phyloP scores from a whole-genome alignment of 2,329 filamentous ascomycete genomes.

The Apiospora arundinis region DNA sequence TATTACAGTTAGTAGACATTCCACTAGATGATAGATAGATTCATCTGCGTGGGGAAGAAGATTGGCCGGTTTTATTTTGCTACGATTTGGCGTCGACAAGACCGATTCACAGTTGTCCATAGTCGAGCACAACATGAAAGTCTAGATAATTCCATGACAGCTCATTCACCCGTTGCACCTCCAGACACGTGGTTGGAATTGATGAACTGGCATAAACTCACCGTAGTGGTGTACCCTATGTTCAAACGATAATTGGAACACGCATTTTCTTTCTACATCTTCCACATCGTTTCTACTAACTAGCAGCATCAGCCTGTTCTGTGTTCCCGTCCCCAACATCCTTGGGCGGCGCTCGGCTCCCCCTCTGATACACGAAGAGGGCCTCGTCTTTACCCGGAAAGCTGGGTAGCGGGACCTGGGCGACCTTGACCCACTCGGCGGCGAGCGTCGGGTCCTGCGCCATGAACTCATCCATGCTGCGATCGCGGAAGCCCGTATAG shows the following conservation, averaged over 20 bases:
- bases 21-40: not conserved
- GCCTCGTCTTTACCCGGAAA: constrained; percentile 82
- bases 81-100: not conserved
- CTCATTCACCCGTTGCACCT: not conserved
- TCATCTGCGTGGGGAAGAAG: not conserved
- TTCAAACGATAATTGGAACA: not conserved
- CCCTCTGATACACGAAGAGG: constrained; percentile 68
- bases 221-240: not conserved
- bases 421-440: constrained; percentile 59
- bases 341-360: constrained; percentile 42
- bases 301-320: not conserved
- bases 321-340: not conserved
- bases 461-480: constrained; percentile 73
- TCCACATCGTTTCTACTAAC: not conserved
- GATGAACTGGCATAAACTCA: not conserved
- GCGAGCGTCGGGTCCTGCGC: constrained; percentile 54
- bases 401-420: constrained; percentile 72
- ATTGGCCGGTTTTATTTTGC: not conserved
- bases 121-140: not conserved
- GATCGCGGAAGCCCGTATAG: constrained; percentile 71
- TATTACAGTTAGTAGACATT: not conserved
- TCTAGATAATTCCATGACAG: not conserved
- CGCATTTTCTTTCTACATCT: not conserved
- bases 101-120: not conserved
- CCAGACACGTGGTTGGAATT: not conserved